A percentile compares a stretch with the other conserved stretches of the same genome.
Evolutionary conservation across 2,329 filamentous ascomycete species (phyloP).

Genomic region (Thyridium curvatum): DNA sequence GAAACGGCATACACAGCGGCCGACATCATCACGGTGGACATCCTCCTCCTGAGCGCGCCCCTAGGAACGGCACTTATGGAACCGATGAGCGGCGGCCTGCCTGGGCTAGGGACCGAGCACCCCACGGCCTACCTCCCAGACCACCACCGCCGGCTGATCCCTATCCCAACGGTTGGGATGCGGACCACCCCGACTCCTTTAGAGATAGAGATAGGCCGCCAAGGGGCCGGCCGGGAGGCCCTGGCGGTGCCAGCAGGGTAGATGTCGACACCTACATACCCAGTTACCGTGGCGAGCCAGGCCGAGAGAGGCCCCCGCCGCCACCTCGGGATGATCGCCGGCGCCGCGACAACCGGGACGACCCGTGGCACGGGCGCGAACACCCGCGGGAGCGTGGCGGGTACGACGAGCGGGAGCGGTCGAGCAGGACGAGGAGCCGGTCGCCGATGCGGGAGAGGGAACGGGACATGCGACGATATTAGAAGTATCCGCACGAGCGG

Average conservation of each 20-base stretch:
- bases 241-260: slow-evolving; percentile 12
- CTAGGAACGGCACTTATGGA: slow-evolving; percentile 1
- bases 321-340: slow-evolving; percentile 31
- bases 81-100: slow-evolving; percentile 37
- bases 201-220: slow-evolving; percentile 21
- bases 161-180: slow-evolving; percentile 24
- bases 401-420: slow-evolving; percentile 27
- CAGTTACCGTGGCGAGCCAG: slow-evolving; percentile 28
- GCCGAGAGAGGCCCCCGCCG: slow-evolving; percentile 5
- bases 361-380: slow-evolving; percentile 24
- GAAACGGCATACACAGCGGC: slow-evolving; percentile 41
- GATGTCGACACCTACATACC: slow-evolving; percentile 45
- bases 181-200: slow-evolving; percentile 29
- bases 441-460: slow-evolving; percentile 33
- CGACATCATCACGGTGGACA: slow-evolving; percentile 32
- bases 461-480: slow-evolving; percentile 20
- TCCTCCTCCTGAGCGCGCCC: slow-evolving; percentile 29
- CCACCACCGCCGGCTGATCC: slow-evolving; percentile 40
- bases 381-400: slow-evolving; percentile 17
- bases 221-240: slow-evolving; percentile 11
- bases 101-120: slow-evolving; percentile 46
- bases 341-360: slow-evolving; percentile 32
- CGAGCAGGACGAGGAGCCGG: slow-evolving; percentile 36
- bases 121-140: slow-evolving; percentile 37
- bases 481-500: slow-evolving; percentile 4